These are phyloP conservation scores for Ophiocordyceps unilateralis DNA, from an alignment of 2,329 filamentous ascomycete species.

Conservation along the genomic window DNA sequence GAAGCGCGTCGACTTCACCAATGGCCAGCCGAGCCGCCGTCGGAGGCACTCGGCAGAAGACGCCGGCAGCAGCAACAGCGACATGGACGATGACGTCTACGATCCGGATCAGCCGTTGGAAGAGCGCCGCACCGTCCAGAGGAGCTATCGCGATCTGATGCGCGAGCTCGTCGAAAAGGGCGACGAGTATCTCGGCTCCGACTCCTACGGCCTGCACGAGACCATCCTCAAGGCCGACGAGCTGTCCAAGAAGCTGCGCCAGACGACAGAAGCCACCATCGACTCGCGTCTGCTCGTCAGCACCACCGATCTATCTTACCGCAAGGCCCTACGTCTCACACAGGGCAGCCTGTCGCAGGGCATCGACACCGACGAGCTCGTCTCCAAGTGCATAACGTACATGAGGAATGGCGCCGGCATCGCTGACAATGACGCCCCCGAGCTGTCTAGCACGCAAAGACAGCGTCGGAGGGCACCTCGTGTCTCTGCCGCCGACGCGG, in stretches of 20 bases:
- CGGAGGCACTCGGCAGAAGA: slow-evolving; percentile 6
- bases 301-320: slow-evolving; percentile 63
- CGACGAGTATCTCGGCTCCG: slow-evolving; percentile 50
- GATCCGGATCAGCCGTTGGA: slow-evolving; percentile 70
- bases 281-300: slow-evolving; percentile 76
- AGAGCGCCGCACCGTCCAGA: slow-evolving; percentile 54
- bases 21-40: slow-evolving; percentile 8
- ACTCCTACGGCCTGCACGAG: slow-evolving; percentile 46
- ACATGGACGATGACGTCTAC: slow-evolving; percentile 32
- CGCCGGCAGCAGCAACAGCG: slow-evolving; percentile 4
- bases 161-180: slow-evolving; percentile 47
- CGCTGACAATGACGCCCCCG: slow-evolving; percentile 29
- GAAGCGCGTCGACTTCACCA: slow-evolving; percentile 12
- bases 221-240: slow-evolving; percentile 50
- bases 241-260: slow-evolving; percentile 52
- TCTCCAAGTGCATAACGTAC: slow-evolving; percentile 75
- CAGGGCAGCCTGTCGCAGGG: slow-evolving; percentile 57
- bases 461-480: slow-evolving; percentile 18
- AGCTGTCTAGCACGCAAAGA: slow-evolving; percentile 31
- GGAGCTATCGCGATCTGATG: slow-evolving; percentile 49
- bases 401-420: slow-evolving; percentile 55
- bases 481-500: slow-evolving; percentile 4
- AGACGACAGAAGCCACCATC: slow-evolving; percentile 79
- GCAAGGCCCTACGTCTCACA: slow-evolving; percentile 57
- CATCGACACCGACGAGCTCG: slow-evolving; percentile 78